Evolutionary conservation across 768 basidiomycete species (phyloP).

Genomic region (Auriscalpium microsporum): DNA sequence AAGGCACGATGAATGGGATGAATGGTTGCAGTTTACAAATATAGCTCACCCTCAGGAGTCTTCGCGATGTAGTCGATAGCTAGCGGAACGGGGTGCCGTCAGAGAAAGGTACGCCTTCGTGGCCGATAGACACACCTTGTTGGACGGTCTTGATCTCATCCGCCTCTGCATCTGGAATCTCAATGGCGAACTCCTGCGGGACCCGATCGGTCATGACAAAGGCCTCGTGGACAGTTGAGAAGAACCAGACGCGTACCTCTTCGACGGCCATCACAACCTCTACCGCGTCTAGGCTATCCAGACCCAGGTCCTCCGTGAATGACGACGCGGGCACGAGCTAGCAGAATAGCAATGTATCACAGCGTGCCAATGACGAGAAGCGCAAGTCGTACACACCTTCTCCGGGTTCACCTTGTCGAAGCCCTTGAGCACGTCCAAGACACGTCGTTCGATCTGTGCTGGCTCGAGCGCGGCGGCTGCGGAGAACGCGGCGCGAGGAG

Average conservation of each 20-base stretch:
- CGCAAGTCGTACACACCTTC: constrained; percentile 40
- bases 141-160: constrained; percentile 88
- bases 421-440: constrained; percentile 76
- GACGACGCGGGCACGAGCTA: constrained; percentile 60
- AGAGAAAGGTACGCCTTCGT: constrained; percentile 13
- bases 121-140: constrained; percentile 28
- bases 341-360: background rate
- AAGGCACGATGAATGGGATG: background rate
- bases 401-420: constrained; percentile 81
- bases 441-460: constrained; percentile 62
- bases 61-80: constrained; percentile 94
- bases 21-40: background rate
- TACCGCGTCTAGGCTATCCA: constrained; percentile 94
- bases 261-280: constrained; percentile 99
- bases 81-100: constrained; percentile 24
- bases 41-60: constrained; percentile 68
- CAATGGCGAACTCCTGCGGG: constrained; percentile 86
- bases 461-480: constrained; percentile 57
- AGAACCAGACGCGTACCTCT: constrained; percentile 43
- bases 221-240: background rate
- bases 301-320: constrained; percentile 77
- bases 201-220: constrained; percentile 3
- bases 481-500: constrained; percentile 48
- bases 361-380: background rate
- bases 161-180: constrained; percentile 96